Percentiles rank a stretch among this genome's conserved stretches.
These are phyloP conservation scores for Glonium stellatum DNA, from an alignment of 495 filamentous ascomycete genomes.

Conservation along the genomic window DNA sequence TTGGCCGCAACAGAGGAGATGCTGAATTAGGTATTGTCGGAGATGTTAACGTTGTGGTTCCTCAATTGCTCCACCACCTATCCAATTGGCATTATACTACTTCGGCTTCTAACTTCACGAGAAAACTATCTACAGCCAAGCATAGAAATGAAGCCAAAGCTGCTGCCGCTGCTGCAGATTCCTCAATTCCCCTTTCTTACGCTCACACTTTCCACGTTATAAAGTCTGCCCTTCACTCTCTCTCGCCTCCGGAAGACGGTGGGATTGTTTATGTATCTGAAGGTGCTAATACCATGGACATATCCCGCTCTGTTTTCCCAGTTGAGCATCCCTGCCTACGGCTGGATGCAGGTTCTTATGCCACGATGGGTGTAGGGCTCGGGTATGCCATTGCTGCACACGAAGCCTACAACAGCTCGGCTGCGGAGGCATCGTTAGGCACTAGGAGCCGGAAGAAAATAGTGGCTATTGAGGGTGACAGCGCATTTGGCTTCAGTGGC, in stretches of 20 bases:
- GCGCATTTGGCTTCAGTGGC: constrained; percentile 53
- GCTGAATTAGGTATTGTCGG: constrained; percentile 46
- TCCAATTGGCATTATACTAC: constrained; percentile 40
- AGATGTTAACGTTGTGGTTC: constrained; percentile 47
- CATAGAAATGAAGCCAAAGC: constrained; percentile 44
- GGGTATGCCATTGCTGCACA: constrained; percentile 56
- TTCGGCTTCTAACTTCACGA: constrained; percentile 31
- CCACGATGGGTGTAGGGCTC: constrained; percentile 61
- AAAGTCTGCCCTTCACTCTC: constrained; percentile 39
- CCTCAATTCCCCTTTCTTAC: constrained; percentile 45
- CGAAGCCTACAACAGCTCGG: constrained; percentile 50
- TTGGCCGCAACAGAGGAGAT: constrained; percentile 42
- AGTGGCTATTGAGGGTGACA: constrained; percentile 57
- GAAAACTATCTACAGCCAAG: constrained; percentile 35
- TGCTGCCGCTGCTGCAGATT: constrained; percentile 3
- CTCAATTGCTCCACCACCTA: constrained; percentile 42
- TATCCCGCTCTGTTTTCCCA: constrained; percentile 53
- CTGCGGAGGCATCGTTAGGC: constrained; percentile 10
- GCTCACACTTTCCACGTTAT: constrained; percentile 50
- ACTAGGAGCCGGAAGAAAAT: constrained; percentile 47
- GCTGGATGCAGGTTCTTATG: constrained; percentile 58
- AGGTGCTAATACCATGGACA: constrained; percentile 64
- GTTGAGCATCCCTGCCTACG: constrained; percentile 52
- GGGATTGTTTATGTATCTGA: constrained; percentile 57
- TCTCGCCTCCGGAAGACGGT: constrained; percentile 39